Base-by-base conservation (phyloP, 768 basidiomycete species). In the Collybia sordida region DNA sequence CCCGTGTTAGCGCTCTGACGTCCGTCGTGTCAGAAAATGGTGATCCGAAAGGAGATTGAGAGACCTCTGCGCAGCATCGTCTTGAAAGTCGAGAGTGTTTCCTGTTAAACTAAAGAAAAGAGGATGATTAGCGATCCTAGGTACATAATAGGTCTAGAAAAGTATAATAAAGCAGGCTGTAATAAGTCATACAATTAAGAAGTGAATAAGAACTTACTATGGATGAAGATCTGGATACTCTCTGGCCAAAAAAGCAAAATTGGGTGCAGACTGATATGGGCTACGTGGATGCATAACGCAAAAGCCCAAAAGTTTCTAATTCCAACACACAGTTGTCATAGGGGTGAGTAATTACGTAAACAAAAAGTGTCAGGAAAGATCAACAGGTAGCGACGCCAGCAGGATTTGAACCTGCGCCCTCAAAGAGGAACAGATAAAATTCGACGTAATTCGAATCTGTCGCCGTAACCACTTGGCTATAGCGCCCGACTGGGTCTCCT, bases 391-490 rank as follows among this genome's bases (percentile, higher is more conserved):
- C 18, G 40, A 42, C 21, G 40, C 40, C 40, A 42, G 40, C 40
- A 42, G 40, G 40, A 42, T 42, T 42, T 22, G 40, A 42, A 42
- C 40, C 40, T 42, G 40, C 40, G 40, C 38, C 40, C 40, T 42
- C 40, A 42, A 42, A 42, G 40, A 21, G 21, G 21, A 42, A 19
- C 21, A 42, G 40, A 40, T 40, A 40, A 14, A 31, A 31, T n/a
- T n/a, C n/a, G n/a, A n/a, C 9, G 31, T 31, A 36, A 49, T 81
- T 81, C 80, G 79, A 82, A 81, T 83, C 82, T 83, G 80, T 83
- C 82, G 81, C 82, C 79, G 75, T 83, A 82, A 83, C 81, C 82
- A 82, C 82, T 83, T 82, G 79, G 82, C 81, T 82, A 83, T 82
- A 79, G 80, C 78, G 80, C 79, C 81, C 9, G 9, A 31, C 31